These are phyloP conservation scores for Pyracantha coccinea DNA, from an alignment of 331 rosid species.

Conservation along the genomic window DNA sequence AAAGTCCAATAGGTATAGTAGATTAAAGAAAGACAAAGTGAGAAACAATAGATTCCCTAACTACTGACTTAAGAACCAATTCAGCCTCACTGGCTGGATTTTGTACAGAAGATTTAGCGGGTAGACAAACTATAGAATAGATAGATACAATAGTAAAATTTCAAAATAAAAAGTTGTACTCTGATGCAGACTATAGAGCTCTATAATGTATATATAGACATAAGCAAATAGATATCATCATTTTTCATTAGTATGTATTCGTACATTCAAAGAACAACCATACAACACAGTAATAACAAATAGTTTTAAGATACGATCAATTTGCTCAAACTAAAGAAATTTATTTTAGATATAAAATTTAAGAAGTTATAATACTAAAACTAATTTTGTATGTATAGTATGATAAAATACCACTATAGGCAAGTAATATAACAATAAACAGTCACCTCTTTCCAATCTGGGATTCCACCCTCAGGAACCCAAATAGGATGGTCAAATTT, in stretches of 20 bases:
- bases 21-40: neutral
- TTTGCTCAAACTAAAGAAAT: neutral
- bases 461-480: slow-evolving; percentile 99
- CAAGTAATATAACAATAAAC: slow-evolving; percentile 49
- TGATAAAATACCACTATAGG: slow-evolving; percentile 38
- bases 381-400: slow-evolving; percentile 18
- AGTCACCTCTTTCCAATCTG: slow-evolving; percentile 99
- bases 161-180: neutral
- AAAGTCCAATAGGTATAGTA: neutral
- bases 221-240: neutral
- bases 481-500: slow-evolving; percentile 99
- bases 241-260: neutral
- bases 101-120: neutral
- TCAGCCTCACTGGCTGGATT: neutral
- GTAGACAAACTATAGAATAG: neutral
- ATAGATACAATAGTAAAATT: neutral
- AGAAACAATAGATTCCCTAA: neutral
- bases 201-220: neutral
- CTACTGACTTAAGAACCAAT: neutral
- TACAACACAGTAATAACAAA: neutral
- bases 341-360: neutral
- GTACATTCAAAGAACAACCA: neutral
- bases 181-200: neutral
- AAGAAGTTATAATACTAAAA: slow-evolving; percentile 16
- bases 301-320: neutral